A percentile compares a stretch with the other conserved stretches of the same genome.
Evolutionary conservation across 371 early-diverging fungal genomes (phyloP).

Genomic region (Zopfochytrium polystomum): DNA sequence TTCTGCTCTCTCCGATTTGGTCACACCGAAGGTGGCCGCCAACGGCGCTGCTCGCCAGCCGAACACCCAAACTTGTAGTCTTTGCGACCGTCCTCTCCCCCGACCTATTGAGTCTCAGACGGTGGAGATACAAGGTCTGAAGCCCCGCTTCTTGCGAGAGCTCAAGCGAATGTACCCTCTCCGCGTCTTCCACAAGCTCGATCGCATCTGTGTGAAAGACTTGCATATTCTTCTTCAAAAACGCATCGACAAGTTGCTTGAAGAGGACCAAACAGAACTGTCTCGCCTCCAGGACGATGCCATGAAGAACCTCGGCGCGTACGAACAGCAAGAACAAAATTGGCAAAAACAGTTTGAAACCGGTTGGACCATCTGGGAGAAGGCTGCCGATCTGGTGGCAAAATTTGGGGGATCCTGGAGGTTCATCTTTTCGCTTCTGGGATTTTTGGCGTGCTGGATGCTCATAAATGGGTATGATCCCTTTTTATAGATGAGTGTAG

Average conservation of each 20-base stretch:
- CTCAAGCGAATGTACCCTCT: conserved; percentile 23
- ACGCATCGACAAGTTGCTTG: conserved; percentile 34
- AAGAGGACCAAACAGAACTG: conserved; percentile 31
- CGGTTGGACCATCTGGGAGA: conserved; percentile 32
- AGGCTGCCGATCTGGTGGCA: conserved; percentile 43
- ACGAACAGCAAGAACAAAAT: conserved; percentile 38
- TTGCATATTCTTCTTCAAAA: conserved; percentile 27
- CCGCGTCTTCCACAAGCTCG: neutral
- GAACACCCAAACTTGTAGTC: too few species aligned
- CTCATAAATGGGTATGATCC: conserved; percentile 20
- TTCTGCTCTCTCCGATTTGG: too few species aligned
- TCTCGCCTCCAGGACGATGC: conserved; percentile 38
- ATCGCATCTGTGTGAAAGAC: conserved; percentile 32
- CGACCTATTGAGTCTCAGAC: conserved; percentile 22
- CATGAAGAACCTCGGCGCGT: conserved; percentile 37
- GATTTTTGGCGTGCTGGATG: conserved; percentile 32
- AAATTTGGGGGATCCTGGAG: conserved; percentile 42
- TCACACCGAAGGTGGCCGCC: too few species aligned
- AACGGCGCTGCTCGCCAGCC: too few species aligned
- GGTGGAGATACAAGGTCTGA: conserved; percentile 22
- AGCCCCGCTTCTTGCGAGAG: conserved; percentile 32
- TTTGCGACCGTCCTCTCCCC: conserved; percentile 23
- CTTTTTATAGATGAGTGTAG: neutral
- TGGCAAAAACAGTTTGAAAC: conserved; percentile 47
- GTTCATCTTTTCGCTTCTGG: conserved; percentile 31